phyloP scores from a whole-genome alignment of 192 early-diverging fungal genomes.

The Podochytrium sp. region DNA sequence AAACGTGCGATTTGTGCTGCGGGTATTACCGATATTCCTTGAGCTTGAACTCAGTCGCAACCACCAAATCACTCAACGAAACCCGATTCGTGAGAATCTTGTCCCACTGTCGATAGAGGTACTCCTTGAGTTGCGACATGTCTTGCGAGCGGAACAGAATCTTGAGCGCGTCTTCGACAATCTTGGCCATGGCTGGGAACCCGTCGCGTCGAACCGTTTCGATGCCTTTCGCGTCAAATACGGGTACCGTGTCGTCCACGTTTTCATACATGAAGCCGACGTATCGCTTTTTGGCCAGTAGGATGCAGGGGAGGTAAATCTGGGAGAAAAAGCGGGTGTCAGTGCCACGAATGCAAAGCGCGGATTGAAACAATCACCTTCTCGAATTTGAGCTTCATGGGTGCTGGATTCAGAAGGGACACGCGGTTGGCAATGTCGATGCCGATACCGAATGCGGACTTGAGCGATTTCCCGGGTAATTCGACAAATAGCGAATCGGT shows the following conservation, averaged over 20 bases:
- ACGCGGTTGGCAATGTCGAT: slow-evolving; percentile 78
- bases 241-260: slow-evolving; percentile 63
- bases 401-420: slow-evolving; percentile 74
- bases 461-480: slow-evolving; percentile 65
- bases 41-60: slow-evolving; percentile 85
- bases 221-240: slow-evolving; percentile 94
- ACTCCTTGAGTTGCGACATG: slow-evolving; percentile 78
- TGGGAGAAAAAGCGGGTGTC: slow-evolving; percentile 22
- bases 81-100: slow-evolving; percentile 72
- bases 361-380: slow-evolving; percentile 65
- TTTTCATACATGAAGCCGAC: slow-evolving; percentile 84
- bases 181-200: slow-evolving; percentile 76
- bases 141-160: slow-evolving; percentile 82
- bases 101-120: slow-evolving; percentile 70
- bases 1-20: not conserved
- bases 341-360: not conserved
- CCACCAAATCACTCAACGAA: slow-evolving; percentile 79
- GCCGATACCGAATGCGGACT: slow-evolving; percentile 81
- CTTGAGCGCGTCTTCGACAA: slow-evolving; percentile 74
- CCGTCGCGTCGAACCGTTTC: slow-evolving; percentile 93
- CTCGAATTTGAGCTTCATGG: slow-evolving; percentile 92
- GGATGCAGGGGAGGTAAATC: slow-evolving; percentile 85
- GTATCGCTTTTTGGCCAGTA: slow-evolving; percentile 94
- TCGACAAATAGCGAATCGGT: slow-evolving; percentile 91
- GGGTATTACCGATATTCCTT: slow-evolving; percentile 68